phyloP scores from a whole-genome alignment of 139 green algal genomes.

The Chlamydomonas sphaeroides region DNA sequence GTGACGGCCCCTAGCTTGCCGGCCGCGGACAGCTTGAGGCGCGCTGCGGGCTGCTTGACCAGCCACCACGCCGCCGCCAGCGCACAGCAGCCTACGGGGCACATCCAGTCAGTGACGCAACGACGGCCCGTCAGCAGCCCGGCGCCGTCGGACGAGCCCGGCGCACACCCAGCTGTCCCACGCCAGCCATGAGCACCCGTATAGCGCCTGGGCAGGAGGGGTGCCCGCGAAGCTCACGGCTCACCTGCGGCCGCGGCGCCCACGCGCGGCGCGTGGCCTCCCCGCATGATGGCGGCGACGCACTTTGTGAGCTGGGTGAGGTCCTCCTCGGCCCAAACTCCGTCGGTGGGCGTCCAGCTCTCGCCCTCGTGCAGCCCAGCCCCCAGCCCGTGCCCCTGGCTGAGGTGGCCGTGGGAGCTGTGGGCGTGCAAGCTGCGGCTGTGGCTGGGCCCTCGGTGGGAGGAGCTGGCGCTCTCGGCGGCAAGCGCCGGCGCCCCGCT shows the following conservation, averaged over 20 bases:
- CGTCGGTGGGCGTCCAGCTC: constrained; percentile 3
- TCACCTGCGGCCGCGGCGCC: constrained; percentile 16
- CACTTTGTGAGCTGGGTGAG: not conserved
- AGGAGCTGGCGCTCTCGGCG: not conserved
- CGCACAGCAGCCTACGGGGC: constrained; percentile 16
- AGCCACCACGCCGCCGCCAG: constrained; percentile 32
- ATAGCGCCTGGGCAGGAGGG: too few species aligned
- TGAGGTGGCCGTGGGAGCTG: too few species aligned
- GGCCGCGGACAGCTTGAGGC: not conserved
- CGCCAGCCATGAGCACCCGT: too few species aligned
- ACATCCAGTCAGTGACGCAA: too few species aligned
- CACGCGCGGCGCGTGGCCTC: not conserved
- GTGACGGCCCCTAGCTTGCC: not conserved
- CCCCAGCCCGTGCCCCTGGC: too few species aligned
- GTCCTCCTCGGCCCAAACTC: constrained; percentile 27
- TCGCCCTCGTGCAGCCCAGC: too few species aligned
- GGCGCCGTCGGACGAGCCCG: too few species aligned
- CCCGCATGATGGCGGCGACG: not conserved
- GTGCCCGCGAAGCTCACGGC: too few species aligned
- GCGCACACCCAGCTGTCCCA: too few species aligned
- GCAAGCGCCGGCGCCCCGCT: not conserved
- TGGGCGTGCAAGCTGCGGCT: too few species aligned
- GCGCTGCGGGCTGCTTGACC: constrained; percentile 17
- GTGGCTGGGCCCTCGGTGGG: too few species aligned
- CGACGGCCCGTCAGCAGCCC: too few species aligned